A percentile compares a stretch with the other conserved stretches of the same genome.
These are phyloP conservation scores for Hemisphaericaspora xylanilytica DNA, from an alignment of 1,139 yeast genomes.

Conservation along the genomic window DNA sequence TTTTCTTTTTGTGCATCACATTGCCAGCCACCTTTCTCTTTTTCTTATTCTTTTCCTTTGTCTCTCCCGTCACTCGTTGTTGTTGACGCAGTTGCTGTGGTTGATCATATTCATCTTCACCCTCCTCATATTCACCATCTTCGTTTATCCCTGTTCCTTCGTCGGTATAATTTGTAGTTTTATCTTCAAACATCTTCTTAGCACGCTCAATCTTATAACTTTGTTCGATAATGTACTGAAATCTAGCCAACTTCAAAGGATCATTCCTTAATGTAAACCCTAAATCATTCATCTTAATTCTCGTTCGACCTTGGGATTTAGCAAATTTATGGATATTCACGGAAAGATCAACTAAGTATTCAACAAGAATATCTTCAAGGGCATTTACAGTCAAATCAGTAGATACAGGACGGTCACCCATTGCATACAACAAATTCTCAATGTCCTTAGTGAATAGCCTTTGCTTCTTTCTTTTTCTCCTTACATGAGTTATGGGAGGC, in stretches of 20 bases:
- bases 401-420: conserved; percentile 83
- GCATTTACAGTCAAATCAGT: conserved; percentile 73
- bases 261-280: conserved; percentile 82
- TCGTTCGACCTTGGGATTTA: conserved; percentile 50
- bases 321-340: conserved; percentile 24
- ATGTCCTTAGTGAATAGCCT: conserved; percentile 61
- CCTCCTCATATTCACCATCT: conserved; percentile 13
- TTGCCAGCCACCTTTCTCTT: conserved; percentile 17
- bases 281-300: conserved; percentile 84
- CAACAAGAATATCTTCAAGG: conserved; percentile 79
- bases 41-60: conserved; percentile 10
- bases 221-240: conserved; percentile 72
- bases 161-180: conserved; percentile 16
- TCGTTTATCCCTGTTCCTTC: conserved; percentile 11
- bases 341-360: conserved; percentile 64
- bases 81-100: neutral
- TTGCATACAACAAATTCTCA: conserved; percentile 73
- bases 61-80: neutral
- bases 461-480: conserved; percentile 32
- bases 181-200: conserved; percentile 62
- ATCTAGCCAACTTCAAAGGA: conserved; percentile 78
- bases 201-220: conserved; percentile 78
- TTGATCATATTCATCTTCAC: conserved; percentile 7
- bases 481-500: conserved; percentile 14
- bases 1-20: conserved; percentile 13